These are phyloP conservation scores for Pseudogymnoascus sp. DNA, from an alignment of 2,329 filamentous ascomycete species.

Conservation along the genomic window DNA sequence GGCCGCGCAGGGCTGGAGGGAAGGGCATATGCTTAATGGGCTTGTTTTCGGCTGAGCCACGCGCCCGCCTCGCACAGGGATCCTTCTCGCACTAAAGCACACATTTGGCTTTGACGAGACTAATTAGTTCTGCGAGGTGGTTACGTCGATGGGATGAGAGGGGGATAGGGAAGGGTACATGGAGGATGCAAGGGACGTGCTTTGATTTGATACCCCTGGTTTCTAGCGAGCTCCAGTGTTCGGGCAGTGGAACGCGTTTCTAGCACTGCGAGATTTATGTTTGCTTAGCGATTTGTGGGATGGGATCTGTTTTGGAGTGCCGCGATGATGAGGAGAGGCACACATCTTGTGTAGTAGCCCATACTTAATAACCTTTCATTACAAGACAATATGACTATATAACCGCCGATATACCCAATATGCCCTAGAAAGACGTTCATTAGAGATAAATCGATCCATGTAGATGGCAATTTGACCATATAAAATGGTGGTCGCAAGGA, in stretches of 20 bases:
- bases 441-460: background rate
- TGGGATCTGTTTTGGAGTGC: background rate
- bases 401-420: background rate
- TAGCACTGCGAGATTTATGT: conserved; percentile 1
- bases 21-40: conserved; percentile 68
- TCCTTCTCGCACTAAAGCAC: background rate
- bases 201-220: conserved; percentile 8
- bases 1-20: conserved; percentile 63
- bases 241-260: background rate
- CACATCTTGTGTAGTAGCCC: background rate
- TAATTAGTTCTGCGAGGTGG: background rate
- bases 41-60: conserved; percentile 42
- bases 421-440: background rate
- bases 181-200: background rate
- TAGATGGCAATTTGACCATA: background rate
- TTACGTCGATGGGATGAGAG: background rate
- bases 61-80: background rate
- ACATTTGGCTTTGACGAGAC: background rate
- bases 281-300: background rate
- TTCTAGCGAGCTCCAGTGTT: background rate
- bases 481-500: background rate
- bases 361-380: background rate
- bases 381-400: background rate
- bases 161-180: too few relatives aligned
- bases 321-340: background rate